Evolutionary conservation across 1,284 basidiomycete genomes (phyloP), one percentile per base, ranked within the genome.

Genomic region (Ganoderma resinaceum): DNA sequence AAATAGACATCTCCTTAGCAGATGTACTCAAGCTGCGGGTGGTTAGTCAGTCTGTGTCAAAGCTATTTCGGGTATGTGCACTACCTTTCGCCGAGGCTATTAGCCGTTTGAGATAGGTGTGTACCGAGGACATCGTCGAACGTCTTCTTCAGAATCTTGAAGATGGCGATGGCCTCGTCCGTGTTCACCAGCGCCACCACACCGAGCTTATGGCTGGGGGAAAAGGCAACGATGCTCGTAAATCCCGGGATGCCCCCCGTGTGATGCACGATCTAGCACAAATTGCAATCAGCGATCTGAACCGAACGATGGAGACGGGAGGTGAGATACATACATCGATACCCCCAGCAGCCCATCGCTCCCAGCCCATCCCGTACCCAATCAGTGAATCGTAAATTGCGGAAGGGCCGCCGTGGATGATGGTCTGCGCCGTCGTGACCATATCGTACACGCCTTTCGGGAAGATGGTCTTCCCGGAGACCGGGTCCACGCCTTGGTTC

Each of bases 331-430:
- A 33, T 40, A 53, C 59, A 38, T 66, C 60, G 16, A 59, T 26
- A 9, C 33, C 52, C 7, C 37, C 35, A 9, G 38, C 23, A 0
- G 82, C 78, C 37, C 75, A 82, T 12, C 80, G 69, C 49, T 69
- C 72, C 76, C 85, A 85, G 8, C 82, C 85, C 38, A 81, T 76
- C 0, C 84, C 85, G 62, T 86, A 86, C 55, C 78, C 78, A 66
- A 73, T 16, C 57, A 78, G 55, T 8, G 74, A 78, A 7, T 62
- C 65, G 59, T 61, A 66, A 0, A 66, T 55, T 43, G 18, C 31
- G 5, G 38, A 38, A 12, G 65, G 62, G 23, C 55, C 66, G 1
- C 67, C 66, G 5, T 23, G 5, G 0, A 71, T 31, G 40, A 79
- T 66, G 11, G 66, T 60, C 61, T 65, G 81, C 2, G 83, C 82